Conservation (phyloP, 345 rosid species). For the Pugionium dolabratum region DNA sequence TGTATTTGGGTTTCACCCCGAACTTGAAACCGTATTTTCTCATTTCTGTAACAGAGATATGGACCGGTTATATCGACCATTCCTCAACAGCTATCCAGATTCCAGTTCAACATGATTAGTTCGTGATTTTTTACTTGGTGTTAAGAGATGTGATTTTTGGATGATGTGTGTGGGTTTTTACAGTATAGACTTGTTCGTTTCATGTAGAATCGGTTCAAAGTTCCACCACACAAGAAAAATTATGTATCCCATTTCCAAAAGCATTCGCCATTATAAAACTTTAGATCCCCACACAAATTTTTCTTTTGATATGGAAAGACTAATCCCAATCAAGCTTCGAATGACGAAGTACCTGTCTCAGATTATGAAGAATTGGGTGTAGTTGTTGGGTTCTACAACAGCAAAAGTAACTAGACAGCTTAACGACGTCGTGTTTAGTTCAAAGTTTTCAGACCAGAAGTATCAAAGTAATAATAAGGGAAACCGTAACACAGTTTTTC, state of each 20-base stretch:
- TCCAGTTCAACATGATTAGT: conserved; percentile 90
- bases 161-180: conserved; percentile 16
- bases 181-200: conserved; percentile 27
- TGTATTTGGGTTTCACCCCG: background rate
- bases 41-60: conserved; percentile 60
- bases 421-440: no score
- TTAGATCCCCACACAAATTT: no score
- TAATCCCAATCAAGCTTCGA: no score
- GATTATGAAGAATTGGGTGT: no score
- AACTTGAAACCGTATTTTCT: background rate
- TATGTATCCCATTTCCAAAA: no score
- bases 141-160: conserved; percentile 8
- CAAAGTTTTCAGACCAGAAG: no score
- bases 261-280: no score
- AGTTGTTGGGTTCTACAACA: no score
- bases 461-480: no score
- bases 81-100: conserved; percentile 97
- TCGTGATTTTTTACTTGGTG: conserved; percentile 44
- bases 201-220: conserved; percentile 11
- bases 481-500: background rate
- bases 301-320: no score
- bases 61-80: conserved; percentile 96
- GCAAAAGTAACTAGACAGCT: no score
- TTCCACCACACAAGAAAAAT: conserved; percentile 5
- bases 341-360: no score